phyloP scores from a whole-genome alignment of 768 basidiomycete species.

The Suillus sp. region DNA sequence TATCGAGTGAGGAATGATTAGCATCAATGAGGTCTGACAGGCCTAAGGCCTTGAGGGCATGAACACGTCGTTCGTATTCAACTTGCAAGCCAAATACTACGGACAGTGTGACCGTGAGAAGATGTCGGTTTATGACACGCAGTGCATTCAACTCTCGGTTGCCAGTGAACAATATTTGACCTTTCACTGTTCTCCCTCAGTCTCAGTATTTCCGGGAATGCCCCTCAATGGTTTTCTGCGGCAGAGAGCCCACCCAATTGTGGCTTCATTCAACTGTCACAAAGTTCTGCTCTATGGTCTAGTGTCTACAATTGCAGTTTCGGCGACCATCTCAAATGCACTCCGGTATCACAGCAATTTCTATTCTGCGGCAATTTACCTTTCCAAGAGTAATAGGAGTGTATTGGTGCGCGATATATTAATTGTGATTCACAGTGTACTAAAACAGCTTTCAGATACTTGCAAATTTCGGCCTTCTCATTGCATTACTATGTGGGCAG shows the following conservation, averaged over 20 bases:
- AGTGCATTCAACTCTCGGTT: neutral
- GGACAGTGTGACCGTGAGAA: neutral
- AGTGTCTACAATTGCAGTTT: slow-evolving; percentile 68
- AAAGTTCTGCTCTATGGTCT: slow-evolving; percentile 69
- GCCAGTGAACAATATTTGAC: no score
- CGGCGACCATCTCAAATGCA: slow-evolving; percentile 75
- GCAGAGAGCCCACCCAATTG: slow-evolving; percentile 51
- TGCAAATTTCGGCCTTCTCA: slow-evolving; percentile 85
- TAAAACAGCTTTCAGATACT: slow-evolving; percentile 58
- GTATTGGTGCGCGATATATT: slow-evolving; percentile 64
- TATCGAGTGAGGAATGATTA: no score
- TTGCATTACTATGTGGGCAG: slow-evolving; percentile 75
- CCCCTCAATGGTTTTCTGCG: slow-evolving; percentile 53
- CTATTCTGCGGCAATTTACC: slow-evolving; percentile 88
- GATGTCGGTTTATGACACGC: neutral
- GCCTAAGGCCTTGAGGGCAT: no score
- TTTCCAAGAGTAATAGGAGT: slow-evolving; percentile 93
- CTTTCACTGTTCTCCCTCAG: neutral
- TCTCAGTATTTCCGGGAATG: slow-evolving; percentile 37
- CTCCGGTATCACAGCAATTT: slow-evolving; percentile 86
- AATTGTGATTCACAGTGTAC: neutral
- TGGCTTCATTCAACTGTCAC: slow-evolving; percentile 56
- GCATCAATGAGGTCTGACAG: no score
- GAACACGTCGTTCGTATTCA: no score
- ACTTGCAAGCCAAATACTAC: no score